phyloP scores from a whole-genome alignment of 2,329 filamentous ascomycete genomes.

The Hawksworthiomyces lignivorus region DNA sequence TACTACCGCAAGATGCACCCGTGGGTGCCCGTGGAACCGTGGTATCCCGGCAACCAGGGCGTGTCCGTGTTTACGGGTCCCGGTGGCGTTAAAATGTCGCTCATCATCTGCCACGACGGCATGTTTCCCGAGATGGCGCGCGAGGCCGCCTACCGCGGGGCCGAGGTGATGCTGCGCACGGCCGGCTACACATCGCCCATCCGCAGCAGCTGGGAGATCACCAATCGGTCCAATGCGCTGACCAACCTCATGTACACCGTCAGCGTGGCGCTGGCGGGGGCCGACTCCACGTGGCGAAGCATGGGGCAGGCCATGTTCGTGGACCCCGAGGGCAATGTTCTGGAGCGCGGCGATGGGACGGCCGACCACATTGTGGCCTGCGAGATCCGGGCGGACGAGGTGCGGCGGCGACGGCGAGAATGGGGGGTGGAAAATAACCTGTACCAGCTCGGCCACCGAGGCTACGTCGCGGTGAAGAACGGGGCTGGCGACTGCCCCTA shows the following conservation, averaged over 20 bases:
- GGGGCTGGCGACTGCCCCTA: constrained; percentile 8
- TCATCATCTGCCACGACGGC: constrained; percentile 11
- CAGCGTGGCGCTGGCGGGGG: constrained; percentile 8
- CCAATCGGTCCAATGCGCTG: constrained; percentile 4
- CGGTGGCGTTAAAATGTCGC: constrained; percentile 5
- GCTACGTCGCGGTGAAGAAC: constrained; percentile 3
- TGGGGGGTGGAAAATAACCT: constrained; percentile 11
- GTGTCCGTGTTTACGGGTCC: constrained; percentile 5
- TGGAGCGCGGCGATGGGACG: constrained; percentile 6
- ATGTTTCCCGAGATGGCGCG: constrained; percentile 10
- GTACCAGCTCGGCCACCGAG: constrained; percentile 8
- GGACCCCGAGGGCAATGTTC: constrained; percentile 5
- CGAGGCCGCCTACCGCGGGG: constrained; percentile 7
- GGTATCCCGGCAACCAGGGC: constrained; percentile 8
- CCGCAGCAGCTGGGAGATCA: constrained; percentile 4
- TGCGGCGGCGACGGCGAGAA: constrained; percentile 3
- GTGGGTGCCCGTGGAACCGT: constrained; percentile 9
- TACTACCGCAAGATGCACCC: constrained; percentile 11
- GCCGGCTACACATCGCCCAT: constrained; percentile 9
- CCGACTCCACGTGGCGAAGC: constrained; percentile 6
- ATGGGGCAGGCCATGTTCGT: constrained; percentile 10
- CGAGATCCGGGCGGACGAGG: constrained; percentile 3
- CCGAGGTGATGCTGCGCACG: constrained; percentile 7
- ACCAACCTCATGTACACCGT: constrained; percentile 9
- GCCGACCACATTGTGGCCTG: constrained; percentile 8